phyloP scores from a whole-genome alignment of 495 filamentous ascomycete genomes.

The Cladorrhinum samala region DNA sequence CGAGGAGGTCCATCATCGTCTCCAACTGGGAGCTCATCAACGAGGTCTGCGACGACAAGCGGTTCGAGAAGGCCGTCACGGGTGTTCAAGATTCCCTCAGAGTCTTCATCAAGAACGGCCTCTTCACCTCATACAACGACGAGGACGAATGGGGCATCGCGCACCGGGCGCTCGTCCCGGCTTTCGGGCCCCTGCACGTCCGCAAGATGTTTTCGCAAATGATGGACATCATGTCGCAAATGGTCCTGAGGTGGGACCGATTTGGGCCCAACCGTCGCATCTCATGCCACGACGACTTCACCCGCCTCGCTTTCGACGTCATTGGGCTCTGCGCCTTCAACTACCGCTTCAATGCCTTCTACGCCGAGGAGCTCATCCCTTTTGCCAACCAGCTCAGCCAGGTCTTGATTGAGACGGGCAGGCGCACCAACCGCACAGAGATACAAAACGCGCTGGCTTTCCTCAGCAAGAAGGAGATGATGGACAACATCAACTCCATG shows the following conservation, averaged over 20 bases:
- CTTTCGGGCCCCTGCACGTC: conserved; percentile 67
- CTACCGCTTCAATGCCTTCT: conserved; percentile 71
- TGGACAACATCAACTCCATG: conserved; percentile 47
- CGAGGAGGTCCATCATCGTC: conserved; percentile 14
- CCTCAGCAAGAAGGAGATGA: conserved; percentile 43
- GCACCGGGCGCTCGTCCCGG: conserved; percentile 60
- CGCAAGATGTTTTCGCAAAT: conserved; percentile 68
- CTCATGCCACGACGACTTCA: conserved; percentile 63
- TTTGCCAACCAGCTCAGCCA: conserved; percentile 53
- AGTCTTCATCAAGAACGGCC: conserved; percentile 55
- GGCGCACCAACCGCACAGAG: conserved; percentile 36
- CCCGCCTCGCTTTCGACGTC: conserved; percentile 65
- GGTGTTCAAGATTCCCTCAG: conserved; percentile 43
- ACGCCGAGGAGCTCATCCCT: conserved; percentile 55
- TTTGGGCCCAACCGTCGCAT: conserved; percentile 53
- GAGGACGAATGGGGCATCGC: conserved; percentile 67
- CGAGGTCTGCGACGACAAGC: conserved; percentile 62
- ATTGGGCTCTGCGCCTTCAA: conserved; percentile 69
- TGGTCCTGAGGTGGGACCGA: conserved; percentile 72
- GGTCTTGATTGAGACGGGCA: conserved; percentile 44
- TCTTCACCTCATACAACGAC: conserved; percentile 59
- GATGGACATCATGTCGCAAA: conserved; percentile 65
- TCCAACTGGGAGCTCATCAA: conserved; percentile 49
- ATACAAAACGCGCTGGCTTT: conserved; percentile 42
- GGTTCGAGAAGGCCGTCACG: conserved; percentile 53